Conservation (phyloP, 495 filamentous ascomycete genomes). For the Articulospora tetracladia region DNA sequence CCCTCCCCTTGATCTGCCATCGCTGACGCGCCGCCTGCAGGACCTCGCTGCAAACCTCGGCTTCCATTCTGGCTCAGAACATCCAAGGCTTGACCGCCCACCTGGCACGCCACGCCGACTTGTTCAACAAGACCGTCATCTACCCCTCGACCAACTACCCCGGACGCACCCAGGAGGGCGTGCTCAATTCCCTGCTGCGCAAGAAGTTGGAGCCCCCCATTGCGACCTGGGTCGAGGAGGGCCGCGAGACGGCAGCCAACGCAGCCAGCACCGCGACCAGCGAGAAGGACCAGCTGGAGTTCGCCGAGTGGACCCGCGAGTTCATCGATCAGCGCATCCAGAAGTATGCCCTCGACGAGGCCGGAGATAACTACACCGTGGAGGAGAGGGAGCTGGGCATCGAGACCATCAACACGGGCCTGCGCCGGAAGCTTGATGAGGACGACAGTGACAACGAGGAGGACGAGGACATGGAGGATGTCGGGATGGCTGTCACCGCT, state of each 20-base stretch:
- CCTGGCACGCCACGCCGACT: slow-evolving; percentile 51
- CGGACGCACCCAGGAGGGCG: slow-evolving; percentile 59
- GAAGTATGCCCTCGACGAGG: slow-evolving; percentile 44
- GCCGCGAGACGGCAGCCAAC: slow-evolving; percentile 32
- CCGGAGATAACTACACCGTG: slow-evolving; percentile 53
- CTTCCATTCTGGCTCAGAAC: slow-evolving; percentile 61
- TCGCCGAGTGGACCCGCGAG: slow-evolving; percentile 34
- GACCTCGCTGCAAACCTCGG: slow-evolving; percentile 64
- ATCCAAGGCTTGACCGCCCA: slow-evolving; percentile 56
- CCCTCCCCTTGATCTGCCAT: not conserved
- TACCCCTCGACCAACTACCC: slow-evolving; percentile 78
- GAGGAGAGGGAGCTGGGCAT: slow-evolving; percentile 64
- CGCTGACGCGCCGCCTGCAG: slow-evolving; percentile 32
- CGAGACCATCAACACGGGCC: slow-evolving; percentile 68
- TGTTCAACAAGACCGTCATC: slow-evolving; percentile 58
- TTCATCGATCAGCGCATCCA: slow-evolving; percentile 32
- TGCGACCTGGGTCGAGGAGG: slow-evolving; percentile 67
- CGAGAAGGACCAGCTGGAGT: slow-evolving; percentile 24
- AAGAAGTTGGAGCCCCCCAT: slow-evolving; percentile 78
- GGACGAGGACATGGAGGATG: slow-evolving; percentile 42
- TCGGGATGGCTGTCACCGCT: slow-evolving; percentile 39
- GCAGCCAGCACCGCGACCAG: slow-evolving; percentile 28
- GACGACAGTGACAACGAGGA: slow-evolving; percentile 33
- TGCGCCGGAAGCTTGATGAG: slow-evolving; percentile 55
- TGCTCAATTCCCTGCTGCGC: slow-evolving; percentile 62